A percentile compares a stretch with the other conserved stretches of the same genome.
phyloP scores from a whole-genome alignment of 805 yeast genomes.

The Wickerhamiella slavikovae region DNA sequence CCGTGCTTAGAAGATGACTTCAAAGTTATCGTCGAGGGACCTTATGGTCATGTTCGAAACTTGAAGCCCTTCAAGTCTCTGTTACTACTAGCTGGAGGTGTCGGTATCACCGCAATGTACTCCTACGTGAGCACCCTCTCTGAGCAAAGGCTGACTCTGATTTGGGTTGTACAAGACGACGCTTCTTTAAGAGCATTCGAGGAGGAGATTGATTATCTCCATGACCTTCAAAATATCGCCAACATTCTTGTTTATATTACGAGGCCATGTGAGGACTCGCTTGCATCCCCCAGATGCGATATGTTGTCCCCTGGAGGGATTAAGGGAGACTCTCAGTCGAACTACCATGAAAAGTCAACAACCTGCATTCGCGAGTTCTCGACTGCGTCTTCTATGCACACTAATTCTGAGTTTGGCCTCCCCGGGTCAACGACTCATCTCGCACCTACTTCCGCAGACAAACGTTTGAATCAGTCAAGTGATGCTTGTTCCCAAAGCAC shows the following conservation, averaged over 20 bases:
- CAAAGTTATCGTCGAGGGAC: conserved; percentile 36
- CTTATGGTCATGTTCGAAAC: conserved; percentile 32
- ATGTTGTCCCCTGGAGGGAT: too few species aligned
- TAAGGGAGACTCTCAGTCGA: too few species aligned
- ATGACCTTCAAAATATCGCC: conserved; percentile 9
- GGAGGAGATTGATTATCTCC: conserved; percentile 26
- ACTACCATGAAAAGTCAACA: too few species aligned
- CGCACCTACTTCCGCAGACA: too few species aligned
- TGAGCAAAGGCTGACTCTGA: conserved; percentile 7
- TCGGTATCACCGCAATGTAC: conserved; percentile 38
- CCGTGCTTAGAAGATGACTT: conserved; percentile 15
- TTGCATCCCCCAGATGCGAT: too few species aligned
- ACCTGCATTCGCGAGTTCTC: too few species aligned
- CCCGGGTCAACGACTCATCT: too few species aligned
- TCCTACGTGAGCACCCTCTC: conserved; percentile 24
- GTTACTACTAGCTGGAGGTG: conserved; percentile 41
- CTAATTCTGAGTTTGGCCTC: too few species aligned
- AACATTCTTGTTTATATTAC: conserved; percentile 5
- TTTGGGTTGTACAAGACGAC: conserved; percentile 15
- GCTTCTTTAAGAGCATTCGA: conserved; percentile 30
- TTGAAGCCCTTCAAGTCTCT: conserved; percentile 21
- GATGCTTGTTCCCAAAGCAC: background rate
- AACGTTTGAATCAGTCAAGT: too few species aligned
- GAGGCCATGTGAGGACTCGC: background rate
- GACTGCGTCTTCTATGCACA: too few species aligned